phyloP scores from a whole-genome alignment of 129 eudicot species.

The Centaurea solstitialis region DNA sequence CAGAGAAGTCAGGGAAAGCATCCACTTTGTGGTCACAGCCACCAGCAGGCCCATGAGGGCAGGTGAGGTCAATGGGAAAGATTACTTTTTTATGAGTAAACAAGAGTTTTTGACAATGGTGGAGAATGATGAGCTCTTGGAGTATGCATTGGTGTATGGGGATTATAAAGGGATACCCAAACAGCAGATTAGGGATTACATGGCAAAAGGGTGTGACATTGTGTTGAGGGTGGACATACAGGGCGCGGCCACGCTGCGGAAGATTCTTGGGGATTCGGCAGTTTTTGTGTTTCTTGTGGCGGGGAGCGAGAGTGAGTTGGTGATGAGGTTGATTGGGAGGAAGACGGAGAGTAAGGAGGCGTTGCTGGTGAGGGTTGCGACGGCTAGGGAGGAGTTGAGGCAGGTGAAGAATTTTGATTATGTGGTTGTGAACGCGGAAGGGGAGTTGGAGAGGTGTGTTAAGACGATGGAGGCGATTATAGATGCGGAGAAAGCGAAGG shows the following conservation, averaged over 20 bases:
- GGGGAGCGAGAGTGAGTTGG: constrained; percentile 76
- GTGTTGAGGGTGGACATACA: constrained; percentile 88
- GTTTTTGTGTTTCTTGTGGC: constrained; percentile 81
- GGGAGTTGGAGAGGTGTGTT: constrained; percentile 74
- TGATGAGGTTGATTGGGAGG: constrained; percentile 75
- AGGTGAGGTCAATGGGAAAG: constrained; percentile 85
- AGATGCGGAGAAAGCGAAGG: constrained; percentile 93
- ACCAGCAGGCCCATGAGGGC: constrained; percentile 66
- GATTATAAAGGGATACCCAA: constrained; percentile 65
- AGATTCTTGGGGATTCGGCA: constrained; percentile 64
- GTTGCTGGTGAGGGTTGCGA: constrained; percentile 75
- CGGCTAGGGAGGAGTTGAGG: constrained; percentile 64
- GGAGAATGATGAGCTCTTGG: constrained; percentile 66
- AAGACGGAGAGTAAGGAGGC: constrained; percentile 78
- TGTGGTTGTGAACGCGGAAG: constrained; percentile 79
- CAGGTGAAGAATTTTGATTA: constrained; percentile 65
- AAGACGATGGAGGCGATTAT: constrained; percentile 69
- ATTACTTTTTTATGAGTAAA: constrained; percentile 72
- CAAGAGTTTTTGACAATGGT: constrained; percentile 70
- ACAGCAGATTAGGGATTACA: constrained; percentile 58
- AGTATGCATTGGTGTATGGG: constrained; percentile 52
- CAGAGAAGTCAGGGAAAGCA: constrained; percentile 55
- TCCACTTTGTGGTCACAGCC: constrained; percentile 93
- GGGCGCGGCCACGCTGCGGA: constrained; percentile 73
- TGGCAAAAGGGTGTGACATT: constrained; percentile 59